Evolutionary conservation across 163 green algal genomes (phyloP), one percentile per base, ranked within the genome.

Genomic region (Scenedesmus sp.): DNA sequence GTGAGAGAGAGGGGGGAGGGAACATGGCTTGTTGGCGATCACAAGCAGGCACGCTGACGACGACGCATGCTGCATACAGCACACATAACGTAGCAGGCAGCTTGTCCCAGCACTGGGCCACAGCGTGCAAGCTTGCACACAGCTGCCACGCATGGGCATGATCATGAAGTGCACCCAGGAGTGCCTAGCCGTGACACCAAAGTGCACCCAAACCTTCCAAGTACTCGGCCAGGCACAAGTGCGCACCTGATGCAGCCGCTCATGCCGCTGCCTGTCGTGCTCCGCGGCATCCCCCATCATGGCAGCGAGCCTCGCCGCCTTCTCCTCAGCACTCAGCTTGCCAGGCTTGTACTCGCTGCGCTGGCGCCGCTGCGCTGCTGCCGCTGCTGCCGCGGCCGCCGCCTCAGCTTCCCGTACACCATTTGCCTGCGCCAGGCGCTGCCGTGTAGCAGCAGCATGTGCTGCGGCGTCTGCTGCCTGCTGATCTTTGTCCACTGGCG

Each of bases 201-300:
- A 56, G 10, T 7, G 7, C 51, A 22, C 51, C 51, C 51, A 61
- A 1, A 70, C 56, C 56, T 6, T 10, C 20, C 56, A 22, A 2
- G 56, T 56, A 56, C 56, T n/a, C 1, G 1, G 2, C 56, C 56
- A n/a, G n/a, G n/a, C n/a, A n/a, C n/a, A n/a, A n/a, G n/a, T n/a
- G n/a, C 70, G 0, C n/a, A 59, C 81, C 68, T 83, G 44, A 3
- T 30, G 6, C 78, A 98, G 85, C 18, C 96, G 94, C 44, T 89
- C 72, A 81, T 65, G 61, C 15, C 96, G 93, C 51, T 93, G 84
- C 86, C 93, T 78, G 24, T 98, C 95, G 83, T 98, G 95, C 88
- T 95, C 87, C n/a, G 91, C 81, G 3, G 97, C 97, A 87, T 97
- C 96, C 65, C 92, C 91, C 88, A 93, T 93, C 97, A 99, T 99